These are phyloP conservation scores for Salix arbutifolia DNA, from an alignment of 345 rosid species.

Conservation along the genomic window DNA sequence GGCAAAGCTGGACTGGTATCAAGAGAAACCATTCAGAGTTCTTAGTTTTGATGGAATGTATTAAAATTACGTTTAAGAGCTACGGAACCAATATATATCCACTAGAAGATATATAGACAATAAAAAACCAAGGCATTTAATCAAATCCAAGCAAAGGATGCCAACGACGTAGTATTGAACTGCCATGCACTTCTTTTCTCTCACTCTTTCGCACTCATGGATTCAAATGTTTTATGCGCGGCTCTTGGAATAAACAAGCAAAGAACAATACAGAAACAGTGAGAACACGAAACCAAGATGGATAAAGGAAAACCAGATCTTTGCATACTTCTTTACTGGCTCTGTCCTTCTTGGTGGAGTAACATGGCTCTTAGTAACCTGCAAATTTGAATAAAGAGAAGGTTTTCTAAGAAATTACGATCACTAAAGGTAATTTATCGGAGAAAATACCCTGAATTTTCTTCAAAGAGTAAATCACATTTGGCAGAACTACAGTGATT, in stretches of 20 bases:
- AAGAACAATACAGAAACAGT: neutral
- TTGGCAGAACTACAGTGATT: constrained; percentile 29
- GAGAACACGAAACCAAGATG: neutral
- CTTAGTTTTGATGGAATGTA: neutral
- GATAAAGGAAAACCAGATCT: neutral
- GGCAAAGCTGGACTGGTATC: constrained; percentile 40
- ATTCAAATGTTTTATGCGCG: neutral
- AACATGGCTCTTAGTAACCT: constrained; percentile 34
- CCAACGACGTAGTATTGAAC: neutral
- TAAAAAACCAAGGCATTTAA: neutral
- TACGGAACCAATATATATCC: neutral
- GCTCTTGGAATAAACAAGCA: neutral
- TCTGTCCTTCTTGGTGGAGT: constrained; percentile 34
- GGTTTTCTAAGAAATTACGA: constrained; percentile 1
- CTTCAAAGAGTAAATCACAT: constrained; percentile 34
- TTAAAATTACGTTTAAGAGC: neutral
- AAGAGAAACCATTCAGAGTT: neutral
- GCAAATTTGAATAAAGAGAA: constrained; percentile 23
- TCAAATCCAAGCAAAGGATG: neutral
- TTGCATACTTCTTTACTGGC: constrained; percentile 43
- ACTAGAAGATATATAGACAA: neutral
- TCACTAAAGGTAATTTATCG: neutral
- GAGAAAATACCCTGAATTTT: neutral
- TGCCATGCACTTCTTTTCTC: neutral
- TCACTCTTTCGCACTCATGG: neutral